Percentiles rank a stretch among this genome's conserved stretches.
phyloP scores from a whole-genome alignment of 176 grass and related monocot genomes.

The Calamus simplicifolius region DNA sequence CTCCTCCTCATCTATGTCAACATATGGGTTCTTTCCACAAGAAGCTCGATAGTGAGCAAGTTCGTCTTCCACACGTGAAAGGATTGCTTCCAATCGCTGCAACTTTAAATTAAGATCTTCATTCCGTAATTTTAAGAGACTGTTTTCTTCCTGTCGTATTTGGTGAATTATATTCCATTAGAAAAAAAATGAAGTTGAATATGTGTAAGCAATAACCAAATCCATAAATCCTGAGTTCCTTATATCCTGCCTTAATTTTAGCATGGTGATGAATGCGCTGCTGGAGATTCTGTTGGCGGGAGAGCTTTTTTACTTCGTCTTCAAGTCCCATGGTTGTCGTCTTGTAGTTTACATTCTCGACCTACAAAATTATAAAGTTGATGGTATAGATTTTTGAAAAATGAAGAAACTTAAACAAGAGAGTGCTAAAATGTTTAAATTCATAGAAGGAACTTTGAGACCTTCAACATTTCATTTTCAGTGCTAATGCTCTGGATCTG shows the following conservation, averaged over 20 bases:
- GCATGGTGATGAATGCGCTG: slow-evolving; percentile 86
- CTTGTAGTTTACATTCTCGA: slow-evolving; percentile 82
- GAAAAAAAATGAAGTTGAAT: slow-evolving; percentile 3
- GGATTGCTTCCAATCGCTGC: slow-evolving; percentile 36
- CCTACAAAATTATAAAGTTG: slow-evolving; percentile 26
- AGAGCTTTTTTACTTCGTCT: slow-evolving; percentile 76
- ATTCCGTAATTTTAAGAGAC: slow-evolving; percentile 47
- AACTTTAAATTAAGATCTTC: slow-evolving; percentile 63
- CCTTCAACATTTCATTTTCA: slow-evolving; percentile 93
- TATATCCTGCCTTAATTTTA: slow-evolving; percentile 67
- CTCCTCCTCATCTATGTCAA: slow-evolving; percentile 67
- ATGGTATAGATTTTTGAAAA: not conserved
- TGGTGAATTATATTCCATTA: slow-evolving; percentile 12
- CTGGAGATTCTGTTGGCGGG: slow-evolving; percentile 83
- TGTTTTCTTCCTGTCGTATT: slow-evolving; percentile 74
- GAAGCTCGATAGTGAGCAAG: slow-evolving; percentile 56
- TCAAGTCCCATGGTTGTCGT: slow-evolving; percentile 65
- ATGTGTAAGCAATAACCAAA: slow-evolving; percentile 1
- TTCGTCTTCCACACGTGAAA: slow-evolving; percentile 62
- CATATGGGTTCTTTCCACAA: slow-evolving; percentile 41
- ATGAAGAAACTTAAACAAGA: slow-evolving; percentile 5
- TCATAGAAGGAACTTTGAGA: not conserved
- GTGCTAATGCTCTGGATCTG: slow-evolving; percentile 57
- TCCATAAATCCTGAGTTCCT: not conserved
- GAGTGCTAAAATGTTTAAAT: not conserved